phyloP scores from a whole-genome alignment of 2,329 filamentous ascomycete genomes.

The Scedosporium apiospermum region DNA sequence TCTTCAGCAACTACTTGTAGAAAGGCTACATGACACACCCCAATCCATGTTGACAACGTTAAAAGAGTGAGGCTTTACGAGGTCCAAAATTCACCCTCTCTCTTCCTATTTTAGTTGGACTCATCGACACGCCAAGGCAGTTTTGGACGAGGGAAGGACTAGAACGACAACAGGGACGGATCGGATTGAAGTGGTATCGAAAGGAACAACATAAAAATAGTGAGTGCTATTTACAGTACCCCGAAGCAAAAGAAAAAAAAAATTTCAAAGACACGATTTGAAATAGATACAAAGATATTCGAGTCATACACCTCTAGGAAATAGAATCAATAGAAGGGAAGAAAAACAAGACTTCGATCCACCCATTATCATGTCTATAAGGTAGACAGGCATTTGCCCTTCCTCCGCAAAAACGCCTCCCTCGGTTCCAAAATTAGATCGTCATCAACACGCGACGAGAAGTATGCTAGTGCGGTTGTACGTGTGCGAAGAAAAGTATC shows the following conservation, averaged over 20 bases:
- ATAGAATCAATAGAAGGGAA: not conserved
- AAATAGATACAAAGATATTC: no score
- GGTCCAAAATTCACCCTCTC: not conserved
- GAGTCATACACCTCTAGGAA: no score
- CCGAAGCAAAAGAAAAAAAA: no score
- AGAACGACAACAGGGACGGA: not conserved
- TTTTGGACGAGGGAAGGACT: not conserved
- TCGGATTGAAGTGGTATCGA: not conserved
- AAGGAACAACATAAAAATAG: not conserved
- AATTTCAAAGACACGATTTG: no score
- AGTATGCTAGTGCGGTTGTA: not conserved
- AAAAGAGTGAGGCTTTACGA: not conserved
- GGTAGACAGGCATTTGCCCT: not conserved
- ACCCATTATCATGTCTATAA: not conserved
- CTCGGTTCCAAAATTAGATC: not conserved
- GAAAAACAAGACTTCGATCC: not conserved
- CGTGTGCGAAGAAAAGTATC: not conserved
- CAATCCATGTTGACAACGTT: not conserved
- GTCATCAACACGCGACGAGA: not conserved
- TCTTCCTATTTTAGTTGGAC: no score
- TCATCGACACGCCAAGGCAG: not conserved
- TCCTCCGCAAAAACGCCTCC: not conserved
- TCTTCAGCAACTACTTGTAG: no score
- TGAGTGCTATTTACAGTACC: not conserved
- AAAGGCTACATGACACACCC: not conserved